Evolutionary conservation across 1,284 basidiomycete species (phyloP), one percentile per base, ranked within the genome.

Genomic region (Trichosporon coremiiforme): DNA sequence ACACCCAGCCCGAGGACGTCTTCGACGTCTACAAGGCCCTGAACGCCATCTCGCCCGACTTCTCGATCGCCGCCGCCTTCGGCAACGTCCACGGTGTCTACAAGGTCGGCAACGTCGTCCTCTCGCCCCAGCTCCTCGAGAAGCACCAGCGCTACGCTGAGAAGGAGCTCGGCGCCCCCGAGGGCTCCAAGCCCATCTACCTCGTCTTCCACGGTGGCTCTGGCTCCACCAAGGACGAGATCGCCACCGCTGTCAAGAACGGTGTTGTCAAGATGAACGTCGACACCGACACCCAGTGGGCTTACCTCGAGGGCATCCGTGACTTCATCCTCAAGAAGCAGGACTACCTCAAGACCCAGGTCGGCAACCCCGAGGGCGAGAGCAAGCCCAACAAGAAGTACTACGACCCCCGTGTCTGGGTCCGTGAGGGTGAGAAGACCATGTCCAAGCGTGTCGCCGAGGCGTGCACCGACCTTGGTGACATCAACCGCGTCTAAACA

Each of bases 121-220:
- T 99, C 74, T 90, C 91, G 78, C 97, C 97, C 62, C 94, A 94
- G 79, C 88, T 99, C 73, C 89, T 99, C 77, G 88, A 88, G 68
- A 94, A 94, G 87, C 97, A 99, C 87, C 97, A 99, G 86, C 85
- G 85, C 64, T 90, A 89, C 85, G 89, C 92, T 65, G 87, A 87
- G 78, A 79, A 88, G 81, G 89, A 97, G 87, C 83, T 93, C 77
- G 88, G 89, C 73, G 87, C 87, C 63, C 86, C 88, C 77, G 76
- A 75, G 53, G 84, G 86, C 77, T 66, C 65, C 69, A 70, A 71
- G 70, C 94, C 95, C 78, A 86, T 97, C 91, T 98, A 91, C 90
- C 92, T 99, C 73, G 97, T 99, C 85, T 99, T 99, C 94, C 97
- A 99, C 87, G 97, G 97, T 85, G 97, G 97, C 77, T 98, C 96